Conservation (phyloP, 2,329 filamentous ascomycete genomes). For the Epichloe aotearoae region DNA sequence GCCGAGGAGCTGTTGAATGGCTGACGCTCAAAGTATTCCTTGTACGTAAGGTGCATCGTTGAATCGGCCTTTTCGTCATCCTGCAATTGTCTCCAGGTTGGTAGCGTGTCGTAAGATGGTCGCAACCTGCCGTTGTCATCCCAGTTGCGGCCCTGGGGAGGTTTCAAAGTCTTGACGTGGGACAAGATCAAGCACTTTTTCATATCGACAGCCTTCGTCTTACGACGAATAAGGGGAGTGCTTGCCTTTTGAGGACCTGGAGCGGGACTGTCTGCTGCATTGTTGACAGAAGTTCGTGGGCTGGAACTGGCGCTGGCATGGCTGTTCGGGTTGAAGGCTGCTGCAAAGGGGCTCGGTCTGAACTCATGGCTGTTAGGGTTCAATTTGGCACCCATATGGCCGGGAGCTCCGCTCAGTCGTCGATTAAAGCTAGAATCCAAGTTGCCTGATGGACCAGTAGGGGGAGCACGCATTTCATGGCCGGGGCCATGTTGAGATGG, state of each 20-base stretch:
- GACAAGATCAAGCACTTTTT: slow-evolving; percentile 49
- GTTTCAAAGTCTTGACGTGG: slow-evolving; percentile 39
- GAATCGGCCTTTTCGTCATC: slow-evolving; percentile 59
- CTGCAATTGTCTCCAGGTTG: slow-evolving; percentile 65
- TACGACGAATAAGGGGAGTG: slow-evolving; percentile 53
- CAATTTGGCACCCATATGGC: slow-evolving; percentile 41
- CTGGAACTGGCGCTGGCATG: slow-evolving; percentile 57
- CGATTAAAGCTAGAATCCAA: slow-evolving; percentile 39
- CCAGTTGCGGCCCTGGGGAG: slow-evolving; percentile 46
- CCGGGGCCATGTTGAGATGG: slow-evolving; percentile 38
- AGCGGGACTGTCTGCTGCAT: slow-evolving; percentile 23
- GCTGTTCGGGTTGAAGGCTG: slow-evolving; percentile 63
- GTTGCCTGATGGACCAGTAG: slow-evolving; percentile 56
- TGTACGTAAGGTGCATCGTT: slow-evolving; percentile 54
- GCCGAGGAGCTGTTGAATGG: slow-evolving; percentile 42
- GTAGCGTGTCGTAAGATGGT: slow-evolving; percentile 69
- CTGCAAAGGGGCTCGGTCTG: slow-evolving; percentile 68
- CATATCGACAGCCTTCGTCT: slow-evolving; percentile 57
- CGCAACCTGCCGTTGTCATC: slow-evolving; percentile 70
- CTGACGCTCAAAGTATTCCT: slow-evolving; percentile 64
- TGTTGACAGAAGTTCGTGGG: slow-evolving; percentile 49
- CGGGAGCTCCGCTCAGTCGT: slow-evolving; percentile 36
- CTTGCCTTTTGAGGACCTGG: slow-evolving; percentile 8
- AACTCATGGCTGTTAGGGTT: slow-evolving; percentile 66
- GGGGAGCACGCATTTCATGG: slow-evolving; percentile 60